phyloP scores from a whole-genome alignment of 805 yeast genomes.

The Saccharomycopsis oosterbeekiorum region DNA sequence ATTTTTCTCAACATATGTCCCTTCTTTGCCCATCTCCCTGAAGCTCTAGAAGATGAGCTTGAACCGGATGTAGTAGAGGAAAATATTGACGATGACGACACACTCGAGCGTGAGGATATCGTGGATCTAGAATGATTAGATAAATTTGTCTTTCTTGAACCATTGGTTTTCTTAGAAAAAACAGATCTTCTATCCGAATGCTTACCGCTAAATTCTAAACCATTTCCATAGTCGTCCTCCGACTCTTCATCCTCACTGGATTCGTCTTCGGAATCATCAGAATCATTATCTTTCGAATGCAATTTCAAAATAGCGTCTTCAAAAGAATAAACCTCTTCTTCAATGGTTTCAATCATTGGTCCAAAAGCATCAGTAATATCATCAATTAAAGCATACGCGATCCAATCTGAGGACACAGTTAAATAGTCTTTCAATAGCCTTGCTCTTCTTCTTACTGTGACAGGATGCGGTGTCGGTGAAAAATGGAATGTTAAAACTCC shows the following conservation, averaged over 20 bases:
- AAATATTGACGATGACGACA: not conserved
- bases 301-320: constrained; percentile 84
- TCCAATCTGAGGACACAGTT: constrained; percentile 92
- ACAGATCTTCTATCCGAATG: constrained; percentile 11
- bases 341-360: constrained; percentile 90
- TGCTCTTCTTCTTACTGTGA: constrained; percentile 89
- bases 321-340: constrained; percentile 87
- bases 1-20: constrained; percentile 93
- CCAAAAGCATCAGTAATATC: constrained; percentile 97
- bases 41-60: constrained; percentile 30
- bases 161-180: not conserved
- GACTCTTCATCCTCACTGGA: constrained; percentile 26
- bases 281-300: constrained; percentile 57
- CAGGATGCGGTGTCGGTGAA: constrained; percentile 92
- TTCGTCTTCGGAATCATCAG: constrained; percentile 29
- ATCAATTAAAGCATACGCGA: constrained; percentile 91
- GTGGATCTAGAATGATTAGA: not conserved
- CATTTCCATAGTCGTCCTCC: constrained; percentile 7
- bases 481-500: constrained; percentile 93
- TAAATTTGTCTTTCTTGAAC: not conserved
- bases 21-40: constrained; percentile 75
- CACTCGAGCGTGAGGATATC: not conserved
- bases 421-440: constrained; percentile 78
- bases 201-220: not conserved
- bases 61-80: constrained; percentile 7